These are phyloP conservation scores for Bipolaris bicolor DNA, from an alignment of 2,329 filamentous ascomycete genomes.

Conservation along the genomic window DNA sequence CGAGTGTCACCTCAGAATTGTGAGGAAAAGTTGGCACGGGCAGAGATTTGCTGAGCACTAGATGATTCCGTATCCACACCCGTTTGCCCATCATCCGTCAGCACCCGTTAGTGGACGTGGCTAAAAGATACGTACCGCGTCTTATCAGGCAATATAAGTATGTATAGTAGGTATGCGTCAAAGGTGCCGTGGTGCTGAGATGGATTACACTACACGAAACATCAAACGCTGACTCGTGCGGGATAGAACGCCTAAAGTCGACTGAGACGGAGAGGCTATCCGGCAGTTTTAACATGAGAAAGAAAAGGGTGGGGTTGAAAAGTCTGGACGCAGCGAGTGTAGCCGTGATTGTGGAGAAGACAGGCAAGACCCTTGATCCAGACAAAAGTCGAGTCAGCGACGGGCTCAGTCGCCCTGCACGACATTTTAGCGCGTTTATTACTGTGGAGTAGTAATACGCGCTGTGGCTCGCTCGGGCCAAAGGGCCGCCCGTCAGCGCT, in stretches of 20 bases:
- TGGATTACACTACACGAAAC: neutral
- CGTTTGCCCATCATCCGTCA: conserved; percentile 21
- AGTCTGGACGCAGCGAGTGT: conserved; percentile 21
- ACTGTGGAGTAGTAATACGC: conserved; percentile 23
- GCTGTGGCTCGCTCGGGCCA: conserved; percentile 24
- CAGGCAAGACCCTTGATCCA: conserved; percentile 25
- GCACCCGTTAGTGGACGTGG: conserved; percentile 2
- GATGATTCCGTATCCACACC: conserved; percentile 17
- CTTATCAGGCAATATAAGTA: neutral
- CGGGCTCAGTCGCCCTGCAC: conserved; percentile 29
- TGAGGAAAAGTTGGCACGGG: conserved; percentile 13
- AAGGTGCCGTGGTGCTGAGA: neutral
- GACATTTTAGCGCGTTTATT: conserved; percentile 31
- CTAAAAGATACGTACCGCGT: neutral
- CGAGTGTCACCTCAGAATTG: conserved; percentile 16
- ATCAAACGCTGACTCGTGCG: conserved; percentile 11
- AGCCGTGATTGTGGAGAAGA: conserved; percentile 25
- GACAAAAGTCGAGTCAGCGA: conserved; percentile 16
- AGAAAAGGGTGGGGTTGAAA: conserved; percentile 23
- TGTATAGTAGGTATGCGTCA: neutral
- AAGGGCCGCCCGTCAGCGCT: conserved; percentile 22
- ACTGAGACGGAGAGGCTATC: conserved; percentile 5
- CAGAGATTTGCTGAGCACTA: conserved; percentile 23
- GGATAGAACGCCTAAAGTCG: conserved; percentile 10
- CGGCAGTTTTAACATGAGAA: conserved; percentile 10